phyloP scores from a whole-genome alignment of 1,139 yeast species.

The Suhomyces yuchorum region DNA sequence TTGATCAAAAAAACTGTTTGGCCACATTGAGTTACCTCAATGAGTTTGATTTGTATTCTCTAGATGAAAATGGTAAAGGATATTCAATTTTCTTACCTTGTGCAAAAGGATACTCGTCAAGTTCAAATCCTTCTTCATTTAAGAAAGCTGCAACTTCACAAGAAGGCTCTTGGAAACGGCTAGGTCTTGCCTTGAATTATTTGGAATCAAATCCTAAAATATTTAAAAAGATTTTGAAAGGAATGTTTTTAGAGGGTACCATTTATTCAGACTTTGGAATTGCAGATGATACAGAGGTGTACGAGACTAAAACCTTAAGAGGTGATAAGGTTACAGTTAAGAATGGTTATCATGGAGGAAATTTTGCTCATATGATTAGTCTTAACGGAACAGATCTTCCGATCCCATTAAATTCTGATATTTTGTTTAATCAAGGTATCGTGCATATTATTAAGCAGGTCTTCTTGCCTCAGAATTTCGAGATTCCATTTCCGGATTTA shows the following conservation, averaged over 20 bases:
- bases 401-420: slow-evolving; percentile 57
- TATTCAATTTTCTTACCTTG: slow-evolving; percentile 83
- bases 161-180: slow-evolving; percentile 60
- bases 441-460: slow-evolving; percentile 68
- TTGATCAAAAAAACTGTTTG: slow-evolving; percentile 42
- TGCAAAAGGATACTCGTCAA: slow-evolving; percentile 29
- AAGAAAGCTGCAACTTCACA: neutral
- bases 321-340: slow-evolving; percentile 36
- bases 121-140: neutral
- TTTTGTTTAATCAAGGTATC: slow-evolving; percentile 82
- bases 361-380: slow-evolving; percentile 29
- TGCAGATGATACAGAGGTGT: slow-evolving; percentile 23
- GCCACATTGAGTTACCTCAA: slow-evolving; percentile 38
- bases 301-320: slow-evolving; percentile 34
- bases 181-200: slow-evolving; percentile 64
- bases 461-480: slow-evolving; percentile 57
- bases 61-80: slow-evolving; percentile 57
- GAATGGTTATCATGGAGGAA: slow-evolving; percentile 24
- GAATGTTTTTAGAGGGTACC: slow-evolving; percentile 61
- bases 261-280: slow-evolving; percentile 65
- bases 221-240: slow-evolving; percentile 54
- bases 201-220: slow-evolving; percentile 54
- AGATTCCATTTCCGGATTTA: slow-evolving; percentile 59
- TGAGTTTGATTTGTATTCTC: slow-evolving; percentile 33
- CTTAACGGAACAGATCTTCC: slow-evolving; percentile 32